Evolutionary conservation across 1,139 yeast genomes (phyloP), one percentile per base, ranked within the genome.

Genomic region (Pichia sp.): DNA sequence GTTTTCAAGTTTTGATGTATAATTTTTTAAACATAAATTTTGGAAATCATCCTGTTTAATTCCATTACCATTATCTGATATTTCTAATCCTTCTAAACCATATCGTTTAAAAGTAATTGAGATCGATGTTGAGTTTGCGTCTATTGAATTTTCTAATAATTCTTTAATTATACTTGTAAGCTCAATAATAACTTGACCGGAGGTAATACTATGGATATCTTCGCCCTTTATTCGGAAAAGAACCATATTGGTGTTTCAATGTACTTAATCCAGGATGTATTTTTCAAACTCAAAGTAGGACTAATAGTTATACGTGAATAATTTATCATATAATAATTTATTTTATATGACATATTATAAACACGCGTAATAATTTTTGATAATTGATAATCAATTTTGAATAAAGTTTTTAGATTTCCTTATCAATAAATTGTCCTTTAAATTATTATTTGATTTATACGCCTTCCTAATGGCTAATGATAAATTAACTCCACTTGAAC

Each of bases 171-270:
- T 84, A 1, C 90, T 78, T 0, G 78, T 70, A 33, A 92, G 65
- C 56, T 87, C 96, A 7, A 82, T 76, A 25, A 92, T 85, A 22
- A 92, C 97, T 62, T 92, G 97, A 0, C 97, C 97, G 0, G 97
- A 87, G 0, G 97, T 87, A 47, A 92, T 77, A 49, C 74, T 71
- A 53, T 85, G 87, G 9, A 89, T 72, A 54, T 83, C 86, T 6
- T 58, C 54, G 4, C 46, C 48, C 31, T 67, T 66, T 6, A 82
- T 78, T 29, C 59, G 63, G 28, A 58, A 56, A 37, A 74, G 68
- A 3, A 36, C 39, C 47, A 45, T 45, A 1, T 2, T 39, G 2
- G 16, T 16, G 16, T 16, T 16, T 16, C 16, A 16, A 16, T 16
- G 16, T 16, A 16, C 16, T 16, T 16, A 16, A 16, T 16, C 16